Evolutionary conservation across 2,329 filamentous ascomycete genomes (phyloP).

Genomic region (Microcyclospora pomicola): DNA sequence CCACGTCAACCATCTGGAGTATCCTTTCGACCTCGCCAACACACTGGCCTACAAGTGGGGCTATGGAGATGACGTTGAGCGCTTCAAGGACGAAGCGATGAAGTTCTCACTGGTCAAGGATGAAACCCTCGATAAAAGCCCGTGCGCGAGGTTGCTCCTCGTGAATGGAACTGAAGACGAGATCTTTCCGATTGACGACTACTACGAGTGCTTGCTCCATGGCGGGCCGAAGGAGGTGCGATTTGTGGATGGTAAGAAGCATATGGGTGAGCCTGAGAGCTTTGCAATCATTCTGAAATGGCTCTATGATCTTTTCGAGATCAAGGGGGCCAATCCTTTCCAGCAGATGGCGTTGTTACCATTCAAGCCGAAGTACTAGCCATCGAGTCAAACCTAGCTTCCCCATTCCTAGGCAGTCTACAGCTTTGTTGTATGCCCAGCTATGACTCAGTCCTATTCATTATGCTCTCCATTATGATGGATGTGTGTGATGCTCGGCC

Average conservation of each 20-base stretch:
- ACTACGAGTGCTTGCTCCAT: constrained; percentile 40
- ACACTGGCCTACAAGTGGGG: constrained; percentile 39
- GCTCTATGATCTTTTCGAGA: constrained; percentile 35
- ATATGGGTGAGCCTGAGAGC: constrained; percentile 39
- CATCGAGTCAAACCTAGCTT: too few species aligned
- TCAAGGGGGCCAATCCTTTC: constrained; percentile 25
- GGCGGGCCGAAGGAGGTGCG: constrained; percentile 40
- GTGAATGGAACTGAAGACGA: constrained; percentile 47
- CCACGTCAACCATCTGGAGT: constrained; percentile 43
- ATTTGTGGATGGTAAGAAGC: constrained; percentile 31
- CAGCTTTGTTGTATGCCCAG: too few species aligned
- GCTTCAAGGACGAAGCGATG: constrained; percentile 35
- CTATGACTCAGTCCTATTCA: too few species aligned
- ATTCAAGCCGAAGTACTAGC: constrained; percentile 31
- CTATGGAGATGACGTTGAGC: constrained; percentile 26
- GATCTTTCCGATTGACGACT: constrained; percentile 50
- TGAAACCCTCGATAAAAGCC: constrained; percentile 38
- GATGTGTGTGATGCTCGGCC: too few species aligned
- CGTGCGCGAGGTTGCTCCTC: constrained; percentile 37
- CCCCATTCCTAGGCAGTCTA: too few species aligned
- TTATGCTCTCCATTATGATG: too few species aligned
- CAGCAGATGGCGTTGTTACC: constrained; percentile 35
- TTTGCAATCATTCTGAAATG: constrained; percentile 36
- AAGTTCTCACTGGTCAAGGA: constrained; percentile 43
- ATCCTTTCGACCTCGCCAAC: constrained; percentile 43